Evolutionary conservation across 495 filamentous ascomycete genomes (phyloP), one percentile per base, ranked within the genome.

Genomic region (Lasiosphaeriaceae sp.): DNA sequence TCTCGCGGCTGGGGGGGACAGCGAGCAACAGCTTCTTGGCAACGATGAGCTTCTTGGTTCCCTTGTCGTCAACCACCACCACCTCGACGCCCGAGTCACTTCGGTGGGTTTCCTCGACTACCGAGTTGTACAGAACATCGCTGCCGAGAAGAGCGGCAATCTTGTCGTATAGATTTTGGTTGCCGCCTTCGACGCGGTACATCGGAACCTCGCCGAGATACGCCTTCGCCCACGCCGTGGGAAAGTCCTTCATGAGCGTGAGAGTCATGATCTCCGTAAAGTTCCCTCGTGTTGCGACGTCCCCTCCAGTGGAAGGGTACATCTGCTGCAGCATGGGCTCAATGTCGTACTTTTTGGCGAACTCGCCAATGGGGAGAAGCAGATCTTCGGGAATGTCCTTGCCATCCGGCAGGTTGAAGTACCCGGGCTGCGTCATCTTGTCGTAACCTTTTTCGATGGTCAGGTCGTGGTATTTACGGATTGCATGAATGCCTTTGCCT

Each of bases 351-450:
- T 78, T 79, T 26, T 57, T 67, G 31, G 74, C 61, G 54, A 82
- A 79, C 20, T 80, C 60, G 11, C 68, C 67, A 55, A 75, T 80
- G 2, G 75, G 72, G 16, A 78, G 63, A 12, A 82, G 72, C 16
- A 82, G 66, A 29, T 80, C 77, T 3, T 63, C 70, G 14, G 78
- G 79, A 41, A 82, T 66, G 17, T 66, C 19, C 50, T 51, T 49
- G n/a, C 60, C 57, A 2, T 66, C 60, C 5, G 74, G 73, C 47
- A 75, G 74, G 52, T 76, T 70, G 62, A 61, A 71, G 57, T 72
- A 76, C 16, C 73, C 71, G 1, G 75, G 74, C 3, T 70, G 61
- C 23, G 73, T 44, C 56, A 72, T 64, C 23, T 70, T 54, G 49
- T 74, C 70, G 63, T 69, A 78, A 62, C 63, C 75, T 35, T 67